Conservation (phyloP, 1,139 yeast genomes). For the Blastobotrys indianensis region DNA sequence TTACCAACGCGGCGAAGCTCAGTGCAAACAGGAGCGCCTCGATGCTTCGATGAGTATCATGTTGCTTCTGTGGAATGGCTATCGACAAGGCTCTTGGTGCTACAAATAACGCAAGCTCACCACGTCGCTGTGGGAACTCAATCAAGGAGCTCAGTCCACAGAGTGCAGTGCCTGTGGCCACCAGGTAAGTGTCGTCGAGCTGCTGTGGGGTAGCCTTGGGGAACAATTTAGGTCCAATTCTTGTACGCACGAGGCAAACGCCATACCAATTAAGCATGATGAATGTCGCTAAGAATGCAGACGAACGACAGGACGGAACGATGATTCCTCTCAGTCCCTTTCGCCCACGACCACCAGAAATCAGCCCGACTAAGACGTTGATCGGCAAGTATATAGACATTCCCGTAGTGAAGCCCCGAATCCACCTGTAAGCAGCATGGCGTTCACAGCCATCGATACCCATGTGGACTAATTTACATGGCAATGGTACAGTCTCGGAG, state of each 20-base stretch:
- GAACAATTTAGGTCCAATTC: conserved; percentile 32
- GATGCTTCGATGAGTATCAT: conserved; percentile 20
- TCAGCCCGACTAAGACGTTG: conserved; percentile 20
- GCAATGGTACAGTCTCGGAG: conserved; percentile 32
- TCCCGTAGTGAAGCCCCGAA: conserved; percentile 36
- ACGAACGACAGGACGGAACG: conserved; percentile 31
- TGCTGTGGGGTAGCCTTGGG: conserved; percentile 27
- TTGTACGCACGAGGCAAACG: conserved; percentile 37
- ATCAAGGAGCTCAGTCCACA: conserved; percentile 39
- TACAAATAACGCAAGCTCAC: conserved; percentile 40
- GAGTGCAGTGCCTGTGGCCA: conserved; percentile 33
- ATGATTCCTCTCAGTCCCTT: conserved; percentile 13
- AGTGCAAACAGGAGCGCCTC: conserved; percentile 33
- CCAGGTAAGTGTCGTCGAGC: conserved; percentile 36
- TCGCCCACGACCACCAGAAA: conserved; percentile 8
- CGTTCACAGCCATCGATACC: conserved; percentile 35
- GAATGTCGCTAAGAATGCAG: conserved; percentile 38
- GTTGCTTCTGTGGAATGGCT: conserved; percentile 28
- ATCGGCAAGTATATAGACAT: conserved; percentile 28
- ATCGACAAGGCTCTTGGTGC: conserved; percentile 40
- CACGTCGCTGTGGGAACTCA: conserved; percentile 36
- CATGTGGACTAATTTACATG: conserved; percentile 38
- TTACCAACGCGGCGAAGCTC: conserved; percentile 33
- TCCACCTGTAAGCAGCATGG: conserved; percentile 37
- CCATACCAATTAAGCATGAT: conserved; percentile 39